phyloP scores from a whole-genome alignment of 768 basidiomycete genomes.

The Mycena metata region DNA sequence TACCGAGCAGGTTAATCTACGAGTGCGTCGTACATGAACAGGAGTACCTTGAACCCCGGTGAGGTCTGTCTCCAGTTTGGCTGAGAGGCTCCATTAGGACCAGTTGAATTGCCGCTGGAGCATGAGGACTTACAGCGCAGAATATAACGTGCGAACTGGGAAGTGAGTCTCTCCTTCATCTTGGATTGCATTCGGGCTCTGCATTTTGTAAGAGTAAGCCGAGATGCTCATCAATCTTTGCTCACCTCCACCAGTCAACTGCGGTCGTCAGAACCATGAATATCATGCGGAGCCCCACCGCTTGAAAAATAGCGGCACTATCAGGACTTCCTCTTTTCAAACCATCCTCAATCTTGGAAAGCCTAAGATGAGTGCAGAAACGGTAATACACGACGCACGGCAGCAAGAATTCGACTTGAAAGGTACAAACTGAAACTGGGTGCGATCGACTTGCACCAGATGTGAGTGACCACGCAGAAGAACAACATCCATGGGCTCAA shows the following conservation, averaged over 20 bases:
- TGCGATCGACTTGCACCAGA: conserved; percentile 20
- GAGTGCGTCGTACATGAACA: not conserved
- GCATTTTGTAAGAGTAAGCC: not conserved
- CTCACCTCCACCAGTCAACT: conserved; percentile 16
- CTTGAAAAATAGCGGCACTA: conserved; percentile 18
- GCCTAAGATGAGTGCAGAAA: not conserved
- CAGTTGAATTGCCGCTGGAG: not conserved
- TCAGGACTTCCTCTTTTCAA: conserved; percentile 27
- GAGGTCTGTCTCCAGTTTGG: conserved; percentile 32
- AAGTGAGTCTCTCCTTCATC: not conserved
- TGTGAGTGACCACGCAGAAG: conserved; percentile 3
- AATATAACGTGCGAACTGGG: conserved; percentile 17
- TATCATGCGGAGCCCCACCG: conserved; percentile 24
- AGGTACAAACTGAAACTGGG: conserved; percentile 23
- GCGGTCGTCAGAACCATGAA: conserved; percentile 21
- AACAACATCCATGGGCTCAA: conserved; percentile 21
- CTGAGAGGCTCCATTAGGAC: conserved; percentile 4
- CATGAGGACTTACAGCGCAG: conserved; percentile 17
- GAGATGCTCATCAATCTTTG: not conserved
- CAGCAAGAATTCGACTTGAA: conserved; percentile 23
- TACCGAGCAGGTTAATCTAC: not conserved
- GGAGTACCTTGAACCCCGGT: conserved; percentile 28
- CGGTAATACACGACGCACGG: conserved; percentile 4
- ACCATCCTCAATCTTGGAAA: conserved; percentile 32
- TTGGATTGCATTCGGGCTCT: conserved; percentile 4